These are phyloP conservation scores for Senecio squalidus DNA, from an alignment of 140 eudicot genomes.

Conservation along the genomic window DNA sequence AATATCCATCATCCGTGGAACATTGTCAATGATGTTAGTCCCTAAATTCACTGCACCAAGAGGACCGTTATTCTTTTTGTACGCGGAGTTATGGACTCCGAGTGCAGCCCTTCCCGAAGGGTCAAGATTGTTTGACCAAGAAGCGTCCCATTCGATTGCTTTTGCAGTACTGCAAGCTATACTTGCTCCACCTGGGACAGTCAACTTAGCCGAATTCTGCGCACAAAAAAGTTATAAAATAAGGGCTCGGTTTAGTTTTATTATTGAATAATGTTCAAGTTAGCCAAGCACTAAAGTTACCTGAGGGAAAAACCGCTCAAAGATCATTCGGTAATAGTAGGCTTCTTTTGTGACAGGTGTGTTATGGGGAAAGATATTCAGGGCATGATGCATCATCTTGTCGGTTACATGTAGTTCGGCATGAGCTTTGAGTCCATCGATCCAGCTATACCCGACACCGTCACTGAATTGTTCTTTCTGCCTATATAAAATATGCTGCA, in stretches of 20 bases:
- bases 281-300: constrained; percentile 12
- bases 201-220: constrained; percentile 78
- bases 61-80: constrained; percentile 32
- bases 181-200: constrained; percentile 92
- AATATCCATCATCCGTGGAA: constrained; percentile 36
- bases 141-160: constrained; percentile 88
- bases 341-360: constrained; percentile 93
- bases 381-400: constrained; percentile 87
- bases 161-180: constrained; percentile 88
- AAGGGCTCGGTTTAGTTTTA: background rate
- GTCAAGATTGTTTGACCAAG: constrained; percentile 89
- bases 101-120: constrained; percentile 97
- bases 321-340: constrained; percentile 80
- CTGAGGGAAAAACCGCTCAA: constrained; percentile 95
- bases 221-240: background rate
- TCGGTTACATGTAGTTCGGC: constrained; percentile 78
- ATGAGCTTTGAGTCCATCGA: constrained; percentile 95
- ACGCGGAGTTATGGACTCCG: constrained; percentile 81
- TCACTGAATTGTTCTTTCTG: constrained; percentile 98
- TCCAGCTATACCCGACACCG: constrained; percentile 99
- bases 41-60: constrained; percentile 20
- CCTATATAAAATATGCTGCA: constrained; percentile 92
- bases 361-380: constrained; percentile 68
- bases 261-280: background rate
- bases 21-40: constrained; percentile 24